Conservation (phyloP, 352 stramenopile species). For the Phytopythium mirpurense region DNA sequence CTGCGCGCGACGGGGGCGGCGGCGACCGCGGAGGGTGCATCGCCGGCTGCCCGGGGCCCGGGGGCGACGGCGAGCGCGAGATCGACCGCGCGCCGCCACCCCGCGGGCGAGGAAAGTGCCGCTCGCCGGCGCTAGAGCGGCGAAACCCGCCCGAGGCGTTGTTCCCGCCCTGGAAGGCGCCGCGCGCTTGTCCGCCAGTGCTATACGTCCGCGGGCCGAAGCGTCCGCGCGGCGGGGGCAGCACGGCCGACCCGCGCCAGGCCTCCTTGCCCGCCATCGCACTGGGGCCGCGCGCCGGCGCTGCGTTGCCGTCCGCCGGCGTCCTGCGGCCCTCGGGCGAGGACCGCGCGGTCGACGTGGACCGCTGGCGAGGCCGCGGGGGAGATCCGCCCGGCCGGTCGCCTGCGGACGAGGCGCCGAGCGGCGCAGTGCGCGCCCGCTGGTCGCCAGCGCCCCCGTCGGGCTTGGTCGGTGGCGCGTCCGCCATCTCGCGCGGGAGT, state of each 20-base stretch:
- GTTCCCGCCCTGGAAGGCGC: conserved; percentile 30
- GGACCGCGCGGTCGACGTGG: conserved; percentile 16
- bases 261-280: not conserved
- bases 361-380: conserved; percentile 8
- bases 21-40: conserved; percentile 15
- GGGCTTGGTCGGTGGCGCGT: not conserved
- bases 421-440: conserved; percentile 33
- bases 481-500: conserved; percentile 3
- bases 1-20: conserved; percentile 22
- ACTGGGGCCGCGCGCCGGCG: not conserved
- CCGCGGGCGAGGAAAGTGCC: conserved; percentile 32
- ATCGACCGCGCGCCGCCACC: conserved; percentile 32
- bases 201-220: conserved; percentile 16
- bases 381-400: conserved; percentile 9
- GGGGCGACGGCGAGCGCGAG: conserved; percentile 44
- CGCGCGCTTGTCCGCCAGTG: conserved; percentile 6
- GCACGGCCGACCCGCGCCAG: conserved; percentile 5
- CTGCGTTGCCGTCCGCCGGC: conserved; percentile 3
- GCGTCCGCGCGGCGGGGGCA: conserved; percentile 9
- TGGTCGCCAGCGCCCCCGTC: not conserved
- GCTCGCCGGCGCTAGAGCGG: conserved; percentile 21
- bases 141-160: conserved; percentile 10
- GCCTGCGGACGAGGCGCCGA: conserved; percentile 25
- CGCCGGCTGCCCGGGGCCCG: conserved; percentile 16
- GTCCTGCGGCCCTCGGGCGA: conserved; percentile 18